phyloP scores from a whole-genome alignment of 2,329 filamentous ascomycete species.

The Colletotrichum costaricense region DNA sequence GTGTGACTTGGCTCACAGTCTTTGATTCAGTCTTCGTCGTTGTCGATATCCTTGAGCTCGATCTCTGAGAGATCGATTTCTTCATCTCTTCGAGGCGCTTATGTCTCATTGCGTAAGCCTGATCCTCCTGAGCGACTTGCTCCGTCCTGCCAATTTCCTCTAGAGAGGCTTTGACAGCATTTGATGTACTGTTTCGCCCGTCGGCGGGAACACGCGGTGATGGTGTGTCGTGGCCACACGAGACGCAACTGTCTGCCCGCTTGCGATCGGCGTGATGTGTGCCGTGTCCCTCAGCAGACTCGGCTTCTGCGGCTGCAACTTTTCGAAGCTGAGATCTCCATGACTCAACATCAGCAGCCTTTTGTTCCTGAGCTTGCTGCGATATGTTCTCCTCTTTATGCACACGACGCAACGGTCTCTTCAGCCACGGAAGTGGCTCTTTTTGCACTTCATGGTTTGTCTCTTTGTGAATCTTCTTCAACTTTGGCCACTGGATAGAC shows the following conservation, averaged over 20 bases:
- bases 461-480: conserved; percentile 26
- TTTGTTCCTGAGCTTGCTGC: background rate
- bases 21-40: background rate
- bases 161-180: background rate
- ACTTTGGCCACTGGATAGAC: conserved; percentile 26
- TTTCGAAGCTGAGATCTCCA: conserved; percentile 31
- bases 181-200: background rate
- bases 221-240: conserved; percentile 1
- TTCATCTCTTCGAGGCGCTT: conserved; percentile 1
- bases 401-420: conserved; percentile 23
- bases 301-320: background rate
- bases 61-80: background rate
- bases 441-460: background rate
- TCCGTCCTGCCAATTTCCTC: background rate
- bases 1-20: background rate
- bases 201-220: background rate
- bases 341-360: conserved; percentile 6
- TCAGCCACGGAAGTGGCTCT: conserved; percentile 21
- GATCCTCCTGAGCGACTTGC: background rate
- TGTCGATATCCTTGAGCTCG: background rate
- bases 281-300: background rate
- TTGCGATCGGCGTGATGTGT: conserved; percentile 4
- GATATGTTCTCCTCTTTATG: conserved; percentile 29
- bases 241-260: conserved; percentile 8
- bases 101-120: background rate